Percentiles rank a stretch among this genome's conserved stretches.
phyloP scores from a whole-genome alignment of 257 asterid species.

The Nicotiana attenuata region DNA sequence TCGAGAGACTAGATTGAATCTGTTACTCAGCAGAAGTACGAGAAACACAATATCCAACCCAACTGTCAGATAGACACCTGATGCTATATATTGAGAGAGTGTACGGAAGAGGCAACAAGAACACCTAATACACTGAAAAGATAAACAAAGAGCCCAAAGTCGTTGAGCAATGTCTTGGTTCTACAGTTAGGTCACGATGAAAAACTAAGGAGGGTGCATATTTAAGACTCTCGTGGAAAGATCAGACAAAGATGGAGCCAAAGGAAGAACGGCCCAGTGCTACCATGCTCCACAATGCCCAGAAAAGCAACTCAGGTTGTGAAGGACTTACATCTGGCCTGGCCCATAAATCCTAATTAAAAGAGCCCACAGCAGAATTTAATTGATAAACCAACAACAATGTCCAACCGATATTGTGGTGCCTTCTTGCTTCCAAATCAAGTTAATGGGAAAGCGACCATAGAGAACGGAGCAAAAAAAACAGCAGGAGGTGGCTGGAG shows the following conservation, averaged over 20 bases:
- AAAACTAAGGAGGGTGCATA: background rate
- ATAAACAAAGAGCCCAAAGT: background rate
- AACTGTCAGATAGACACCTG: background rate
- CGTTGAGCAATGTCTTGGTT: background rate
- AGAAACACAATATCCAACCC: background rate
- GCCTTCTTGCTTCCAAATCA: background rate
- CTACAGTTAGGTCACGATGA: background rate
- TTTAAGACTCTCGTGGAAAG: background rate
- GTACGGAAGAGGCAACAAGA: background rate
- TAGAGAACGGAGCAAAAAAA: background rate
- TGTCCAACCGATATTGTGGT: background rate
- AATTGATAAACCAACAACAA: background rate
- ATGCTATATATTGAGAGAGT: background rate
- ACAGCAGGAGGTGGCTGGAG: background rate
- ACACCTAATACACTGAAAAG: background rate
- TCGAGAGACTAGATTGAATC: background rate
- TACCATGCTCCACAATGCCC: background rate
- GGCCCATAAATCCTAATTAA: background rate
- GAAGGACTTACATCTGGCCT: background rate
- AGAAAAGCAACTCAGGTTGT: background rate
- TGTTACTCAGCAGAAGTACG: background rate
- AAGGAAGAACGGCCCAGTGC: background rate
- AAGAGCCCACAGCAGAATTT: background rate
- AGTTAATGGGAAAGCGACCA: background rate
- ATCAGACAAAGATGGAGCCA: background rate